Evolutionary conservation across 805 yeast genomes (phyloP).

Genomic region (Ascoidea asiatica): DNA sequence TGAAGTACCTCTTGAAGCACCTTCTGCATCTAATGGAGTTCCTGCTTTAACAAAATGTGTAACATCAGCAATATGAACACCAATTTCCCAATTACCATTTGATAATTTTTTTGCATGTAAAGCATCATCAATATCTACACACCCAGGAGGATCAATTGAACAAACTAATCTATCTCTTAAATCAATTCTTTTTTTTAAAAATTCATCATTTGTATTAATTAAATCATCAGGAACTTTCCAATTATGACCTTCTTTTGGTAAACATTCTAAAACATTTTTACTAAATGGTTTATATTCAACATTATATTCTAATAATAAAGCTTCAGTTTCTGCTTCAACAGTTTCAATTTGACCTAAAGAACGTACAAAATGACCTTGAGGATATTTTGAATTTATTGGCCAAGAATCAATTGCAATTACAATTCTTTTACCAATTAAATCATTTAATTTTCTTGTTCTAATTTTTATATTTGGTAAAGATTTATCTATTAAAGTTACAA

Average conservation of each 20-base stretch:
- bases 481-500: slow-evolving; percentile 81
- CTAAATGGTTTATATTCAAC: slow-evolving; percentile 95
- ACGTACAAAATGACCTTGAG: slow-evolving; percentile 91
- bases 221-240: slow-evolving; percentile 77
- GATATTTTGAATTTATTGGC: slow-evolving; percentile 73
- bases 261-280: slow-evolving; percentile 78
- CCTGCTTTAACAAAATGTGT: slow-evolving; percentile 92
- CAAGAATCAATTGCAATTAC: slow-evolving; percentile 89
- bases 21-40: slow-evolving; percentile 88
- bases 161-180: slow-evolving; percentile 83
- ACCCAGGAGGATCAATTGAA: slow-evolving; percentile 94
- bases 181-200: slow-evolving; percentile 54
- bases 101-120: slow-evolving; percentile 75
- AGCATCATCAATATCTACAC: slow-evolving; percentile 99
- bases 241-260: slow-evolving; percentile 85
- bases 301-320: slow-evolving; percentile 83
- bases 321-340: slow-evolving; percentile 93
- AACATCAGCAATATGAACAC: slow-evolving; percentile 98
- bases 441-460: slow-evolving; percentile 74
- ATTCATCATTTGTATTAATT: slow-evolving; percentile 31
- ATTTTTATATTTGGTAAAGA: slow-evolving; percentile 79
- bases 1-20: slow-evolving; percentile 94
- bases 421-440: slow-evolving; percentile 76
- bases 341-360: slow-evolving; percentile 83
- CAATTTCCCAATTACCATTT: slow-evolving; percentile 93